A percentile compares a stretch with the other conserved stretches of the same genome.
Evolutionary conservation across 768 basidiomycete genomes (phyloP).

Genomic region (Pulveroboletus sp.): DNA sequence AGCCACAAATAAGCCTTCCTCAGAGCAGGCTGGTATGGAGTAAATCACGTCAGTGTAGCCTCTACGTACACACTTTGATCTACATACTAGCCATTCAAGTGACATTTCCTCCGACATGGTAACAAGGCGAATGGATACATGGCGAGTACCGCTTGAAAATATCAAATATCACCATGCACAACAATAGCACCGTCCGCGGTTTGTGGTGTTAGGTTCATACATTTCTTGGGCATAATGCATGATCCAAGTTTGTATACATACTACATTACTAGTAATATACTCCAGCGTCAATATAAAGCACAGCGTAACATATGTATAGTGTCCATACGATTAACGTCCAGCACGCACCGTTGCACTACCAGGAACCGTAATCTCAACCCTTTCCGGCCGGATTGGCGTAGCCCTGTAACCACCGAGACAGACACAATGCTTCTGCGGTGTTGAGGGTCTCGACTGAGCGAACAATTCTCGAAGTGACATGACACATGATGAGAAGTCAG

Average conservation of each 20-base stretch:
- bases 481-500: conserved; percentile 15
- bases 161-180: no score
- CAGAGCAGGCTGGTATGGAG: no score
- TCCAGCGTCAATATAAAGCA: conserved; percentile 3
- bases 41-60: no score
- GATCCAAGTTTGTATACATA: conserved; percentile 3
- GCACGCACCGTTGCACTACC: conserved; percentile 19
- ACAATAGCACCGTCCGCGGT: no score
- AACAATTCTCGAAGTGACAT: conserved; percentile 21
- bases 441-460: conserved; percentile 6
- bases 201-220: not conserved
- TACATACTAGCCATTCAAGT: no score
- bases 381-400: conserved; percentile 1
- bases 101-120: no score
- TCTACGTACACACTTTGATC: no score
- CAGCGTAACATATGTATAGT: conserved; percentile 5
- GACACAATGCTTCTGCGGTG: conserved; percentile 8
- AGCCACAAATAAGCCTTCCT: no score
- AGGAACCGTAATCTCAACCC: conserved; percentile 16
- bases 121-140: no score
- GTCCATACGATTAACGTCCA: conserved; percentile 13
- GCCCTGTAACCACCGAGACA: not conserved
- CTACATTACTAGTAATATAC: conserved; percentile 11
- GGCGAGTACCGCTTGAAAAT: no score
- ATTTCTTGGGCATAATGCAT: conserved; percentile 1